Evolutionary conservation across 1,139 yeast genomes (phyloP).

Genomic region (Protomyces pachydermus): DNA sequence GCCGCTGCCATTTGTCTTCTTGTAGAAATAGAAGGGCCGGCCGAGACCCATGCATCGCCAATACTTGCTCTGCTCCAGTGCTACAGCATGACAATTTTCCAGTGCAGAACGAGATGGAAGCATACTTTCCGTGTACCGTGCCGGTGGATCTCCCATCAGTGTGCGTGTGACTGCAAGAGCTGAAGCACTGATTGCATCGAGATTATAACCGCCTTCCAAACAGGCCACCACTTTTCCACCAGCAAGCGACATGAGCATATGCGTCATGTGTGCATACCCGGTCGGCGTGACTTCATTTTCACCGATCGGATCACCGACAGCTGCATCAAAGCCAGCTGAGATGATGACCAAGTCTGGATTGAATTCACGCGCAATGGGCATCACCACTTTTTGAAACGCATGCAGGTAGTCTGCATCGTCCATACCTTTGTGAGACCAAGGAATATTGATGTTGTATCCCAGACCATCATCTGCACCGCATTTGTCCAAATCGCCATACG

Average conservation of each 20-base stretch:
- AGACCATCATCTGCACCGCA: conserved; percentile 82
- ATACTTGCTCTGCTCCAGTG: conserved; percentile 71
- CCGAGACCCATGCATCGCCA: conserved; percentile 88
- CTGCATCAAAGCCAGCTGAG: conserved; percentile 97
- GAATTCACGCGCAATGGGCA: conserved; percentile 85
- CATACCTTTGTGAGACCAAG: conserved; percentile 92
- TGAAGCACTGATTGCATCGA: conserved; percentile 82
- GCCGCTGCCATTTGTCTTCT: not conserved
- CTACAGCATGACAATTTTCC: conserved; percentile 81
- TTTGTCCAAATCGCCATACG: conserved; percentile 62
- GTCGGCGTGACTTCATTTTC: conserved; percentile 94
- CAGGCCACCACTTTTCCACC: conserved; percentile 84
- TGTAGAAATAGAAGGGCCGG: conserved; percentile 31
- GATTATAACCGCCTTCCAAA: conserved; percentile 91
- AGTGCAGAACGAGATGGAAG: conserved; percentile 66
- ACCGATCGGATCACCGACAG: conserved; percentile 97
- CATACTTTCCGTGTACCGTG: conserved; percentile 47
- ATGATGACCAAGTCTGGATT: conserved; percentile 86
- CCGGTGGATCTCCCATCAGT: conserved; percentile 88
- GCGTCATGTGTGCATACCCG: conserved; percentile 96
- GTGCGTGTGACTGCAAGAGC: conserved; percentile 92
- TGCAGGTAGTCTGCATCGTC: conserved; percentile 93
- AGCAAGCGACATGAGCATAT: conserved; percentile 78
- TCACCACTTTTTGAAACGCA: conserved; percentile 80
- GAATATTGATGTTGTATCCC: conserved; percentile 78